phyloP scores from a whole-genome alignment of 2,329 filamentous ascomycete genomes.

The Zarea fungicola region DNA sequence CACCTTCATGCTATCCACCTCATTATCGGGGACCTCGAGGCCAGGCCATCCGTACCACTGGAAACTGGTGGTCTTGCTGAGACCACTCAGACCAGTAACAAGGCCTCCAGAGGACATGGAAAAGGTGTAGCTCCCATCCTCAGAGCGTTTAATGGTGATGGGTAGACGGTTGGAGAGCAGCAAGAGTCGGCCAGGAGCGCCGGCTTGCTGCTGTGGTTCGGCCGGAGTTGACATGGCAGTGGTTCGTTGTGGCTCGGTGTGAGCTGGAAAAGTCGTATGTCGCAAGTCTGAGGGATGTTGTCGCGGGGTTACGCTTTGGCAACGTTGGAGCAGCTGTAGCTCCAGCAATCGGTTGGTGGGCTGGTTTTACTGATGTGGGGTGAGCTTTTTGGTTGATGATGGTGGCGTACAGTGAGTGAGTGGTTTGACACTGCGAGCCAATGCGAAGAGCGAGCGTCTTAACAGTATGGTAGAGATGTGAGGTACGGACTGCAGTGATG shows the following conservation, averaged over 20 bases:
- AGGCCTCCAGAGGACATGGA: slow-evolving; percentile 96
- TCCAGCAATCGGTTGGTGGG: background rate
- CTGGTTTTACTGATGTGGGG: slow-evolving; percentile 7
- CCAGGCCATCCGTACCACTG: slow-evolving; percentile 99
- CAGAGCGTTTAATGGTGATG: slow-evolving; percentile 91
- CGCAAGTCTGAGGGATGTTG: background rate
- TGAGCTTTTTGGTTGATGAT: background rate
- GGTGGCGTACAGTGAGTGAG: background rate
- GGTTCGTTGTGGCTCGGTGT: background rate
- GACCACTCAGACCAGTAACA: slow-evolving; percentile 85
- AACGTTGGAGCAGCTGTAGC: slow-evolving; percentile 5
- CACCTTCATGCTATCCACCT: slow-evolving; percentile 67
- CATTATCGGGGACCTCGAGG: slow-evolving; percentile 80
- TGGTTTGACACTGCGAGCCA: background rate
- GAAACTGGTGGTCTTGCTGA: slow-evolving; percentile 89
- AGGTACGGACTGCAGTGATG: too few species aligned
- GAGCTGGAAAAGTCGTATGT: background rate
- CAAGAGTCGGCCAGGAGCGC: slow-evolving; percentile 54
- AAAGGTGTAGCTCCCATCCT: slow-evolving; percentile 87
- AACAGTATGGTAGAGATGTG: background rate
- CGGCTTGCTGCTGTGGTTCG: slow-evolving; percentile 26
- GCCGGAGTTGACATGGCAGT: slow-evolving; percentile 32
- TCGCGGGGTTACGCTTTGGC: background rate
- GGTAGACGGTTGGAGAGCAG: slow-evolving; percentile 92
- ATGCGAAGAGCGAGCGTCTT: background rate